Conservation (phyloP, 2,329 filamentous ascomycete genomes). For the Talaromyces sp. region DNA sequence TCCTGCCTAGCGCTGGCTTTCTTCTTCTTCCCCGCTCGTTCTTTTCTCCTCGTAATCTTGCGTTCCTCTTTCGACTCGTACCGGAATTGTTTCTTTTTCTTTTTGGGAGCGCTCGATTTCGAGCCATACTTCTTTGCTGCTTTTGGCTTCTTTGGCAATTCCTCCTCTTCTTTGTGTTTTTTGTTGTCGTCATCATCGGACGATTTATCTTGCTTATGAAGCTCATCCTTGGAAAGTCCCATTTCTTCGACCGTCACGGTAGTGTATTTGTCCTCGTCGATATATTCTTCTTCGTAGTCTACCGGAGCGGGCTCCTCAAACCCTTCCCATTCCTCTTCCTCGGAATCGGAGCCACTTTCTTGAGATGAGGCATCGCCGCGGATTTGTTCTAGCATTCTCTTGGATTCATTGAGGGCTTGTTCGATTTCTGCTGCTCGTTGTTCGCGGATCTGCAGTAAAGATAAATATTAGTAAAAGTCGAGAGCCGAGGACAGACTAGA, state of each 20-base stretch:
- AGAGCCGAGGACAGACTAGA: neutral
- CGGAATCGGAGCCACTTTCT: slow-evolving; percentile 37
- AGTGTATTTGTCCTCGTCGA: slow-evolving; percentile 94
- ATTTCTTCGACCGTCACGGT: slow-evolving; percentile 93
- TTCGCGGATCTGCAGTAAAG: slow-evolving; percentile 66
- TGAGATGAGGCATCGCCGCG: slow-evolving; percentile 34
- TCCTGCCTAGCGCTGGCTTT: slow-evolving; percentile 59
- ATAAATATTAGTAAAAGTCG: neutral
- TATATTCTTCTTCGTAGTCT: slow-evolving; percentile 86
- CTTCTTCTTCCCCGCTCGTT: slow-evolving; percentile 69
- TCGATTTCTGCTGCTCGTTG: slow-evolving; percentile 79
- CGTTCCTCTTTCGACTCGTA: slow-evolving; percentile 89
- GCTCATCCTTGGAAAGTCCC: slow-evolving; percentile 67
- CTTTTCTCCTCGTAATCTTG: slow-evolving; percentile 59
- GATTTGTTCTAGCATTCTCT: slow-evolving; percentile 65
- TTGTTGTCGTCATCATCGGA: slow-evolving; percentile 25
- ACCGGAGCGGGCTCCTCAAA: slow-evolving; percentile 57
- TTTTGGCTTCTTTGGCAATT: slow-evolving; percentile 29
- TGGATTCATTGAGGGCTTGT: slow-evolving; percentile 75
- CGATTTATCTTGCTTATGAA: slow-evolving; percentile 22
- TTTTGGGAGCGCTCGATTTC: slow-evolving; percentile 56
- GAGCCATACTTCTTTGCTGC: slow-evolving; percentile 31
- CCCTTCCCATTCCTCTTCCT: slow-evolving; percentile 63
- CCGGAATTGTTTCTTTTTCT: slow-evolving; percentile 86
- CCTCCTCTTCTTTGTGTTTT: slow-evolving; percentile 19